Evolutionary conservation across 2,329 filamentous ascomycete species (phyloP).

Genomic region (Aspergillus ochraceus): DNA sequence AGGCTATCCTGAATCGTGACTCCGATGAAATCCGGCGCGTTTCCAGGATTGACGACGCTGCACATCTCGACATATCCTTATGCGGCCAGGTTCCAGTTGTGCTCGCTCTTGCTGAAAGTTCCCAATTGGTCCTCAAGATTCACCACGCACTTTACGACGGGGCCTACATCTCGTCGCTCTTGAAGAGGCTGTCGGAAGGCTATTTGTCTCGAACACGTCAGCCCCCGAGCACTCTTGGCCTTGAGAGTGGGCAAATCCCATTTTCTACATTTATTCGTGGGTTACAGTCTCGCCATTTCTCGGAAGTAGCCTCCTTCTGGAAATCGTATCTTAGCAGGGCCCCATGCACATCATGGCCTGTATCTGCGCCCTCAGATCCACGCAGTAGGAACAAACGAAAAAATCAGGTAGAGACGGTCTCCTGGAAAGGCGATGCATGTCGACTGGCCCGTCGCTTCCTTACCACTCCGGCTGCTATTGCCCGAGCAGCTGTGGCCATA

Average conservation of each 20-base stretch:
- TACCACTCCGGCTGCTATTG: slow-evolving; percentile 2
- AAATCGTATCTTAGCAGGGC: neutral
- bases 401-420: neutral
- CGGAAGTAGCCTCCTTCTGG: neutral
- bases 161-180: slow-evolving; percentile 2
- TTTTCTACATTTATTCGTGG: slow-evolving; percentile 3
- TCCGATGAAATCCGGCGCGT: neutral
- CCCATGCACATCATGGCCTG: neutral
- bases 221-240: too few relatives aligned
- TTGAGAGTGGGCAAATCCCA: neutral
- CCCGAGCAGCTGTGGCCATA: slow-evolving; percentile 5
- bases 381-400: neutral
- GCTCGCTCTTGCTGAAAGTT: neutral
- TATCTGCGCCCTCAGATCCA: neutral
- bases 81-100: neutral
- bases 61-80: neutral
- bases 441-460: neutral
- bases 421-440: neutral
- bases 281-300: neutral
- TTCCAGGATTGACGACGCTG: neutral
- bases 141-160: slow-evolving; percentile 9
- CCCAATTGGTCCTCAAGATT: neutral
- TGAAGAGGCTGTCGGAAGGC: neutral
- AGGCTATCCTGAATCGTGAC: neutral
- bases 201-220: neutral